phyloP scores from a whole-genome alignment of 768 basidiomycete genomes.

The Gelatoporia subvermispora region DNA sequence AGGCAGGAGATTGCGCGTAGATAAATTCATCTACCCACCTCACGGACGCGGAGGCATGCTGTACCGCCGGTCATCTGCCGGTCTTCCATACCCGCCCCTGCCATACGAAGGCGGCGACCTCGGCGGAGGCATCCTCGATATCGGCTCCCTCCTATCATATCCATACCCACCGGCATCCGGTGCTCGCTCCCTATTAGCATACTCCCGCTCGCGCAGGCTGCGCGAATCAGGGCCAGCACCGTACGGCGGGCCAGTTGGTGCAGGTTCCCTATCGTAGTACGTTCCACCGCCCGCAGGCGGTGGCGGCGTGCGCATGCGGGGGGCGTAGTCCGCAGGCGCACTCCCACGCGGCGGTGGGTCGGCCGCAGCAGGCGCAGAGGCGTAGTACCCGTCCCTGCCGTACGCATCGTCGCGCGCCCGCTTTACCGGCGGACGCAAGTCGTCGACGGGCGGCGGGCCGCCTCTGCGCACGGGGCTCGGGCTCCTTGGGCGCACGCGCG shows the following conservation, averaged over 20 bases:
- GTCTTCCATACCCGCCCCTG: slow-evolving; percentile 10
- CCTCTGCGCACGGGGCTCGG: slow-evolving; percentile 18
- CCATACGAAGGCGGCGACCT: slow-evolving; percentile 18
- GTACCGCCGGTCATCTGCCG: slow-evolving; percentile 19
- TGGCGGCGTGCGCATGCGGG: slow-evolving; percentile 16
- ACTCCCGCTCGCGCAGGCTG: slow-evolving; percentile 17
- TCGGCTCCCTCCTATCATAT: slow-evolving; percentile 14
- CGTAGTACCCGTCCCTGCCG: slow-evolving; percentile 8
- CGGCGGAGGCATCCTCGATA: slow-evolving; percentile 12
- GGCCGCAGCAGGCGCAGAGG: slow-evolving; percentile 5
- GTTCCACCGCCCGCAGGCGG: slow-evolving; percentile 5
- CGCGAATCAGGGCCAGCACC: slow-evolving; percentile 1
- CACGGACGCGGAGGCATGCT: slow-evolving; percentile 4
- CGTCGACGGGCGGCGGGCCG: slow-evolving; percentile 11
- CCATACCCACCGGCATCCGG: slow-evolving; percentile 10
- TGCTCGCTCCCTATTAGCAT: slow-evolving; percentile 8
- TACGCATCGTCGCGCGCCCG: slow-evolving; percentile 21
- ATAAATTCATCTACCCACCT: too few relatives aligned
- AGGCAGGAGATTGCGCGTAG: neutral
- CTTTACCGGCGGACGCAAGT: slow-evolving; percentile 23
- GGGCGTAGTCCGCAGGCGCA: slow-evolving; percentile 7
- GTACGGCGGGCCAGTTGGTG: slow-evolving; percentile 6
- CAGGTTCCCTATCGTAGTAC: slow-evolving; percentile 17
- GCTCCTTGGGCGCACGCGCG: slow-evolving; percentile 23
- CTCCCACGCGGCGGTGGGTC: slow-evolving; percentile 1